Conservation (phyloP, 2,329 filamentous ascomycete genomes). For the Beauveria bassiana region DNA sequence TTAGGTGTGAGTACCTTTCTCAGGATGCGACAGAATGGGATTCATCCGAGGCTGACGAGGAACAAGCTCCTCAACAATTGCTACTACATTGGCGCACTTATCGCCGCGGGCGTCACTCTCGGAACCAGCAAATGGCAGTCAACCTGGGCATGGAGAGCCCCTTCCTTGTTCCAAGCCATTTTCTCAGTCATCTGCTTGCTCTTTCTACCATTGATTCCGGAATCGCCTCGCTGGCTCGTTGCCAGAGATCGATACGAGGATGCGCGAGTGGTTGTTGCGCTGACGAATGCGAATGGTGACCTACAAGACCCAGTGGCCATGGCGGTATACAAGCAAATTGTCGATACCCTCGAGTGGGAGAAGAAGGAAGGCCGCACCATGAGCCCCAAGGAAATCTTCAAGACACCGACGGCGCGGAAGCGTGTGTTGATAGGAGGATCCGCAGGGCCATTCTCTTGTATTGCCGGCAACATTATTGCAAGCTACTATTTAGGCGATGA, state of each 20-base stretch:
- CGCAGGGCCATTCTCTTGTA: constrained; percentile 26
- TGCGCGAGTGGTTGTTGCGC: constrained; percentile 33
- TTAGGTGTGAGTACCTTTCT: constrained; percentile 13
- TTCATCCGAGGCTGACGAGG: not conserved
- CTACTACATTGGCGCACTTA: constrained; percentile 32
- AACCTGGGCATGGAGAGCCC: constrained; percentile 30
- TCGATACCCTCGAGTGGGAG: constrained; percentile 30
- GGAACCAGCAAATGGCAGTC: constrained; percentile 25
- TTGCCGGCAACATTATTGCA: constrained; percentile 29
- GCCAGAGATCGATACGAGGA: constrained; percentile 32
- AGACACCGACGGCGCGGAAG: constrained; percentile 39
- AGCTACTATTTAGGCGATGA: constrained; percentile 33
- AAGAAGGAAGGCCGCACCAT: constrained; percentile 37
- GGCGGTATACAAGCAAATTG: constrained; percentile 24
- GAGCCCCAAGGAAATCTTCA: constrained; percentile 36
- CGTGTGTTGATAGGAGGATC: constrained; percentile 39
- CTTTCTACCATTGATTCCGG: constrained; percentile 27
- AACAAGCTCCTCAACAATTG: constrained; percentile 20
- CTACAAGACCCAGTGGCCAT: constrained; percentile 21
- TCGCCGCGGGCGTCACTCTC: constrained; percentile 38
- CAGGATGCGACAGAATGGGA: not conserved
- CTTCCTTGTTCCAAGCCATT: constrained; percentile 25
- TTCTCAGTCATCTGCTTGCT: constrained; percentile 21
- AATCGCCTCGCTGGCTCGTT: constrained; percentile 41
- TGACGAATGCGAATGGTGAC: constrained; percentile 37